These are phyloP conservation scores for Colletotrichum trifolii DNA, from an alignment of 2,329 filamentous ascomycete species.

Conservation along the genomic window DNA sequence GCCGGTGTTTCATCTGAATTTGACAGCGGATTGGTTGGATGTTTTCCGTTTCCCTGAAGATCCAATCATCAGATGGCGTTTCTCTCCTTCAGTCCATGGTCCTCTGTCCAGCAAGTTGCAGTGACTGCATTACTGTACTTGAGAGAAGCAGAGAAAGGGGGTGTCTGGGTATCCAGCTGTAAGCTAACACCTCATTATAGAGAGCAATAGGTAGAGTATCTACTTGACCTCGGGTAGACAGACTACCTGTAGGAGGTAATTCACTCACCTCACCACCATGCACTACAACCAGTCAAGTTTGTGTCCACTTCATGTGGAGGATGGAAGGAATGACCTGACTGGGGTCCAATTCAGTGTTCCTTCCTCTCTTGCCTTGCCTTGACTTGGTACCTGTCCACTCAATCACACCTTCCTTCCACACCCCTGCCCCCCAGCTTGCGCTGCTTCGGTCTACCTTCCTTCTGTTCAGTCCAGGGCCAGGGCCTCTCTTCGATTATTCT, in stretches of 20 bases:
- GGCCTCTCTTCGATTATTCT: background rate
- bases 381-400: no score
- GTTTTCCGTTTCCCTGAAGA: conserved; percentile 23
- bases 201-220: no score
- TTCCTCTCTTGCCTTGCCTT: background rate
- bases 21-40: conserved; percentile 27
- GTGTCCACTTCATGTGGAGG: no score
- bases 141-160: conserved; percentile 22
- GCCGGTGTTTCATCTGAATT: conserved; percentile 31
- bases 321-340: background rate
- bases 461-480: background rate
- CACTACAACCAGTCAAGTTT: no score
- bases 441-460: conserved; percentile 4
- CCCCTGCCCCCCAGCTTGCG: conserved; percentile 21
- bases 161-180: conserved; percentile 8
- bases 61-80: conserved; percentile 31
- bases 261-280: no score
- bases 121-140: background rate
- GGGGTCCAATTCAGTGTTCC: conserved; percentile 5
- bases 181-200: no score
- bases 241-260: no score
- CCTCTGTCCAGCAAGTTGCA: conserved; percentile 16
- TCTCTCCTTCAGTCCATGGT: background rate
- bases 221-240: no score
- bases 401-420: conserved; percentile 16